A percentile compares a stretch with the other conserved stretches of the same genome.
phyloP scores from a whole-genome alignment of 805 yeast genomes.

The Ascoidea tarda region DNA sequence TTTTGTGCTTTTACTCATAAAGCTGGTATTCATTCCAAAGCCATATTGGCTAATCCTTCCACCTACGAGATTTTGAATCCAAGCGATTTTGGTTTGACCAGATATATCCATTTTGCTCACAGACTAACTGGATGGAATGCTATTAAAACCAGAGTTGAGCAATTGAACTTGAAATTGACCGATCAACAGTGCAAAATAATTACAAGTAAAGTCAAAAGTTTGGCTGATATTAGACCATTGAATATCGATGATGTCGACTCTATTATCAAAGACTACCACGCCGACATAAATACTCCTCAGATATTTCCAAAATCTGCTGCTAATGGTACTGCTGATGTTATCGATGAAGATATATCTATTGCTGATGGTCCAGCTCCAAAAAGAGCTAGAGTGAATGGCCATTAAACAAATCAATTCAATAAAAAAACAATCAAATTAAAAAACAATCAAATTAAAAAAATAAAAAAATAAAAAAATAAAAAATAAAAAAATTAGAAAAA shows the following conservation, averaged over 20 bases:
- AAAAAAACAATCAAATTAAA: too few relatives aligned
- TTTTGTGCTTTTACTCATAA: constrained; percentile 99
- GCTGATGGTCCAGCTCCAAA: neutral
- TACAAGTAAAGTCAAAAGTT: constrained; percentile 79
- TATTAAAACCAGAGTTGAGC: constrained; percentile 95
- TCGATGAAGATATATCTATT: neutral
- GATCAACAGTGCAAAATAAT: constrained; percentile 95
- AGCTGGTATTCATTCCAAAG: constrained; percentile 99
- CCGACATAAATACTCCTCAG: constrained; percentile 48
- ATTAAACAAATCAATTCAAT: too few relatives aligned
- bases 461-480: too few relatives aligned
- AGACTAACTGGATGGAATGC: constrained; percentile 99
- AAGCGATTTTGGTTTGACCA: constrained; percentile 84
- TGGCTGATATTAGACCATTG: constrained; percentile 91
- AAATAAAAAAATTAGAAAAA: too few relatives aligned
- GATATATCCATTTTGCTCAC: constrained; percentile 96
- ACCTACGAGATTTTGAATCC: constrained; percentile 97
- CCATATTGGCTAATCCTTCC: constrained; percentile 94
- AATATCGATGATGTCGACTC: constrained; percentile 97
- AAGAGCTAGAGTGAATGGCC: too few relatives aligned
- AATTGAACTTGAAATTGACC: constrained; percentile 74
- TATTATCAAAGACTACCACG: constrained; percentile 86
- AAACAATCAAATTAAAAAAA: too few relatives aligned
- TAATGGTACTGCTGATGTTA: constrained; percentile 16
- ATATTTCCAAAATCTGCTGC: constrained; percentile 21